Percentiles rank a stretch among this genome's conserved stretches.
These are phyloP conservation scores for Macroventuria anomochaeta DNA, from an alignment of 2,329 filamentous ascomycete genomes.

Conservation along the genomic window DNA sequence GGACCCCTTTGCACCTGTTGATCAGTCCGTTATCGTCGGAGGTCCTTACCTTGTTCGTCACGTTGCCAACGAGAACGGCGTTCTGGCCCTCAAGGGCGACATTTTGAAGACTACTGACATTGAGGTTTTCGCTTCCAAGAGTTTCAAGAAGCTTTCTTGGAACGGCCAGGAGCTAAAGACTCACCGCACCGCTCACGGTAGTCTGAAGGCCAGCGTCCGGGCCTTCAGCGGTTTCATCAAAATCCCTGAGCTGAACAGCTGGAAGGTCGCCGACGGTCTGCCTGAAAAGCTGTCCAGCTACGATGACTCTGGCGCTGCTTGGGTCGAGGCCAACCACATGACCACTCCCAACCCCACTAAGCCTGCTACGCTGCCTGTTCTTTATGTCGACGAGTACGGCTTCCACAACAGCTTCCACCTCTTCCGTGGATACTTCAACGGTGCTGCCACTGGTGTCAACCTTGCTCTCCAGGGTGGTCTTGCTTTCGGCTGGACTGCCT, in stretches of 20 bases:
- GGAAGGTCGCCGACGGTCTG: constrained; percentile 58
- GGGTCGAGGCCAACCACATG: constrained; percentile 50
- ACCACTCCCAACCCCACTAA: constrained; percentile 49
- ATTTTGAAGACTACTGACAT: constrained; percentile 42
- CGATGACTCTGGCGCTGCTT: constrained; percentile 52
- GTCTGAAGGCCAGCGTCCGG: constrained; percentile 41
- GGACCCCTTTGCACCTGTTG: constrained; percentile 49
- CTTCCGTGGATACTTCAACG: constrained; percentile 52
- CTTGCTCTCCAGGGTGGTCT: constrained; percentile 62
- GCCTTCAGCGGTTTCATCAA: constrained; percentile 32
- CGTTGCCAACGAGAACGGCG: constrained; percentile 29
- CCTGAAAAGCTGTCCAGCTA: constrained; percentile 57
- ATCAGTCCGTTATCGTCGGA: constrained; percentile 50
- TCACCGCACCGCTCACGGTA: constrained; percentile 46
- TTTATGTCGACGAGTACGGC: constrained; percentile 53
- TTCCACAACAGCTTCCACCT: constrained; percentile 52
- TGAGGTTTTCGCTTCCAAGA: constrained; percentile 47
- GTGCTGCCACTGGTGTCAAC: constrained; percentile 52
- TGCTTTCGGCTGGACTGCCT: constrained; percentile 64
- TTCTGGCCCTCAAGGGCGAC: constrained; percentile 47
- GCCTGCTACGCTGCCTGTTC: constrained; percentile 49
- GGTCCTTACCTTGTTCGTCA: constrained; percentile 52
- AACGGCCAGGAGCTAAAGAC: constrained; percentile 46
- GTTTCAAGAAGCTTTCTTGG: constrained; percentile 43
- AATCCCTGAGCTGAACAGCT: constrained; percentile 53